Evolutionary conservation across 2,329 filamentous ascomycete genomes (phyloP).

Genomic region (Arachnomyces sp.): DNA sequence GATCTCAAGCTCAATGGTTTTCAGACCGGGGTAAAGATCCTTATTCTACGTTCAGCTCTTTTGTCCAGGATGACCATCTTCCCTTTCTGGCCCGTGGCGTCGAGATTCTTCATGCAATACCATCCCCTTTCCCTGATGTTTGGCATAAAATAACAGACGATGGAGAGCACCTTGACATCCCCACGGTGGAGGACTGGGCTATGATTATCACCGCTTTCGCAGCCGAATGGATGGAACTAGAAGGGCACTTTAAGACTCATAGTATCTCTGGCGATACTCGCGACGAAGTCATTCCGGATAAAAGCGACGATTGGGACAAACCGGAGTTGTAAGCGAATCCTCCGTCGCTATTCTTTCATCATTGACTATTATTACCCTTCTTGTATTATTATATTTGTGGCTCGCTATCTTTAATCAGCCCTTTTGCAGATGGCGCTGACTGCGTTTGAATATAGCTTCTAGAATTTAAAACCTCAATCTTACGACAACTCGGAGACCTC

Average conservation of each 20-base stretch:
- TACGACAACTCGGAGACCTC: no score
- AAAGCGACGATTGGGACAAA: slow-evolving; percentile 15
- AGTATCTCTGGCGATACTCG: slow-evolving; percentile 2
- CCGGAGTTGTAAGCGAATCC: slow-evolving; percentile 35
- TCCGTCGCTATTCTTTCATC: slow-evolving; percentile 4
- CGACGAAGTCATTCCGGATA: no score
- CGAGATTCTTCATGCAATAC: slow-evolving; percentile 80
- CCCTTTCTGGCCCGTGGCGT: slow-evolving; percentile 85
- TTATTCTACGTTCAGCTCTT: slow-evolving; percentile 32
- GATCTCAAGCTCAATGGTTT: slow-evolving; percentile 52
- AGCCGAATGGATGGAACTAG: slow-evolving; percentile 86
- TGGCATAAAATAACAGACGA: slow-evolving; percentile 87
- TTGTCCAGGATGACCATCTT: slow-evolving; percentile 78
- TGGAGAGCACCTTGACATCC: slow-evolving; percentile 71
- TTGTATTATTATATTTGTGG: slow-evolving; percentile 2
- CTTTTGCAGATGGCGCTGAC: not conserved
- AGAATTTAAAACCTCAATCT: no score
- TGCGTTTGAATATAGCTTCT: no score
- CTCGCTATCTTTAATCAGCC: not conserved
- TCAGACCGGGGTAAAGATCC: slow-evolving; percentile 51
- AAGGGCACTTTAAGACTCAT: slow-evolving; percentile 42
- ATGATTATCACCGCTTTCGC: slow-evolving; percentile 75
- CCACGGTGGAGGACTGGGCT: slow-evolving; percentile 80
- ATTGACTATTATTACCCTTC: not conserved
- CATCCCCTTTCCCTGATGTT: slow-evolving; percentile 46